Conservation (phyloP, 106 monocot genomes). For the Apostasia shenzhenica region DNA sequence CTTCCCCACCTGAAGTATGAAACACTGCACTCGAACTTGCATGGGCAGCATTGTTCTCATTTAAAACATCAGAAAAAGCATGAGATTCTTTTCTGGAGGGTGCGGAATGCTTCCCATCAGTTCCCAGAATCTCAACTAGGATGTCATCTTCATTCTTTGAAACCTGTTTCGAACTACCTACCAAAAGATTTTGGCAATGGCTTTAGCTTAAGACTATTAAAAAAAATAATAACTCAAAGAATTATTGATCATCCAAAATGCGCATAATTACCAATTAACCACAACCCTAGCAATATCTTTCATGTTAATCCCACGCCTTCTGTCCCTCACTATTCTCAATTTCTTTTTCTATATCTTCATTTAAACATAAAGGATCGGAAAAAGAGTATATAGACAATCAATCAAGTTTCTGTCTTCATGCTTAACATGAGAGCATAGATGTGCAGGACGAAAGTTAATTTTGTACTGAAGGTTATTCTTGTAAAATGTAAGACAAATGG, state of each 20-base stretch:
- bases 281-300: too few relatives aligned
- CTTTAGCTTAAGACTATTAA: neutral
- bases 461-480: too few relatives aligned
- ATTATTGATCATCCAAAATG: neutral
- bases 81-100: conserved; percentile 19
- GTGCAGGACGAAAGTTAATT: too few relatives aligned
- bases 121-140: conserved; percentile 38
- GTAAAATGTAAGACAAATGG: too few relatives aligned
- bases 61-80: conserved; percentile 14
- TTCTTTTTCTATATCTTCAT: too few relatives aligned
- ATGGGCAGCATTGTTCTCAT: conserved; percentile 14
- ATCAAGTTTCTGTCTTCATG: too few relatives aligned
- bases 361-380: too few relatives aligned
- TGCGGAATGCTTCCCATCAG: conserved; percentile 27
- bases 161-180: conserved; percentile 36
- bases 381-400: too few relatives aligned
- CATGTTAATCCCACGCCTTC: too few relatives aligned
- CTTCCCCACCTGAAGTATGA: conserved; percentile 5
- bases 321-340: too few relatives aligned
- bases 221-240: neutral
- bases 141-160: conserved; percentile 49
- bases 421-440: too few relatives aligned
- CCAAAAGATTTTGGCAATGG: neutral
- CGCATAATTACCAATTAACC: too few relatives aligned
- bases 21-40: conserved; percentile 28